Percentiles rank a stretch among this genome's conserved stretches.
Conservation (phyloP, 768 basidiomycete genomes). For the Stropharia rugosoannulata region DNA sequence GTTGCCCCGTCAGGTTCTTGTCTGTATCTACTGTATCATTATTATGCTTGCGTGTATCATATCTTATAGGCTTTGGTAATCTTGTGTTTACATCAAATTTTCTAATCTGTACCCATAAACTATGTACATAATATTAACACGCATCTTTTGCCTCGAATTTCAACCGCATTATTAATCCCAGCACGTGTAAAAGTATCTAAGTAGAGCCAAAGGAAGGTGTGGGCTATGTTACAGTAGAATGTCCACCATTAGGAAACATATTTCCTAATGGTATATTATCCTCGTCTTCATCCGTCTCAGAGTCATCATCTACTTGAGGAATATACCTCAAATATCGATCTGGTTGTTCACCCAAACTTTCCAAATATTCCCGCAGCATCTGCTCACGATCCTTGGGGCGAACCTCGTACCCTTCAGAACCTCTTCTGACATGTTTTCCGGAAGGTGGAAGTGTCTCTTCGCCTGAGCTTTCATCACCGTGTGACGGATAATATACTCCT, state of each 20-base stretch:
- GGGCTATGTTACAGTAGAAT: slow-evolving; percentile 4
- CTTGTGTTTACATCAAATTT: not conserved
- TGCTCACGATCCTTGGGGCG: slow-evolving; percentile 59
- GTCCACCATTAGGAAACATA: not conserved
- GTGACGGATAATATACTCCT: slow-evolving; percentile 24
- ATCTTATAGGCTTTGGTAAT: not conserved
- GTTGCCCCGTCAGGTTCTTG: not conserved
- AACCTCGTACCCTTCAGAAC: slow-evolving; percentile 85
- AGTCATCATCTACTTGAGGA: slow-evolving; percentile 50
- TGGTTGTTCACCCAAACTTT: slow-evolving; percentile 49
- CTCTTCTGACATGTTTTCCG: slow-evolving; percentile 48
- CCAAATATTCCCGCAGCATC: slow-evolving; percentile 59
- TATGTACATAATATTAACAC: no score
- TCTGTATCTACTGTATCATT: not conserved
- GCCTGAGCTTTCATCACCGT: slow-evolving; percentile 29
- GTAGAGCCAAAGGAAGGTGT: not conserved
- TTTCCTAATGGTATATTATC: slow-evolving; percentile 22
- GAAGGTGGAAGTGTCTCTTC: slow-evolving; percentile 14
- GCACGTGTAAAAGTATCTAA: not conserved
- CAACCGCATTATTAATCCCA: not conserved
- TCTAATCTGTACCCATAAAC: no score
- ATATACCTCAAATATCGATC: slow-evolving; percentile 71
- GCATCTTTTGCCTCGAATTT: no score
- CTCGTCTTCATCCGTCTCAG: slow-evolving; percentile 38
- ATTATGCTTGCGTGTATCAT: not conserved